Evolutionary conservation across 1,284 basidiomycete species (phyloP).

Genomic region (Leccinum griseonigrum): DNA sequence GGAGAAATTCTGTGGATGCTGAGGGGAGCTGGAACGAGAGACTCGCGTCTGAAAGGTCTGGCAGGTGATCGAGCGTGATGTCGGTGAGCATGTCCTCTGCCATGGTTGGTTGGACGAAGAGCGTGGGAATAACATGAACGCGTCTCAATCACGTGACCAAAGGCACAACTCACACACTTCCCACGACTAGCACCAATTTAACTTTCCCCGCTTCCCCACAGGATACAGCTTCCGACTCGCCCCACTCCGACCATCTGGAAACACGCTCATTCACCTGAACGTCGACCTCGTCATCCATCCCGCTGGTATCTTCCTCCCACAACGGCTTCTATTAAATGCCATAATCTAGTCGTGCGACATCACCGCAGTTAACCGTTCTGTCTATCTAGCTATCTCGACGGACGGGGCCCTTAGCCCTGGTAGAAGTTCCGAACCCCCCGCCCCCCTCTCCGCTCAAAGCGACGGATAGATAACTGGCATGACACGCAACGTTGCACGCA

Average conservation of each 20-base stretch:
- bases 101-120: neutral
- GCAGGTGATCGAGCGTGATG: constrained; percentile 47
- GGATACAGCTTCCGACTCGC: constrained; percentile 2
- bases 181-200: neutral
- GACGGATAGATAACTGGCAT: neutral
- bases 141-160: constrained; percentile 28
- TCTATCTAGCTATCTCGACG: constrained; percentile 6
- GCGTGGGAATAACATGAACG: constrained; percentile 28
- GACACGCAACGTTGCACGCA: neutral
- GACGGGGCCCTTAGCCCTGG: neutral
- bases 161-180: constrained; percentile 3
- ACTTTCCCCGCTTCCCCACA: constrained; percentile 27
- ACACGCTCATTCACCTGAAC: constrained; percentile 6
- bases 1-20: constrained; percentile 38
- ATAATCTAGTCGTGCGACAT: constrained; percentile 21
- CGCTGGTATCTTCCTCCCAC: constrained; percentile 20
- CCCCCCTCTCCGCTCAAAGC: neutral
- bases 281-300: neutral
- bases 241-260: constrained; percentile 6
- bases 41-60: constrained; percentile 44
- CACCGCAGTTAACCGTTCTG: constrained; percentile 11
- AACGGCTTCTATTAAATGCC: constrained; percentile 18
- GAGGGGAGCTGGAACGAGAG: constrained; percentile 54
- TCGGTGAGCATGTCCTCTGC: constrained; percentile 30
- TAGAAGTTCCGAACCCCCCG: neutral